Evolutionary conservation across 192 early-diverging fungal species (phyloP), one percentile per base, ranked within the genome.

Genomic region (Paraglomus brasilianum): DNA sequence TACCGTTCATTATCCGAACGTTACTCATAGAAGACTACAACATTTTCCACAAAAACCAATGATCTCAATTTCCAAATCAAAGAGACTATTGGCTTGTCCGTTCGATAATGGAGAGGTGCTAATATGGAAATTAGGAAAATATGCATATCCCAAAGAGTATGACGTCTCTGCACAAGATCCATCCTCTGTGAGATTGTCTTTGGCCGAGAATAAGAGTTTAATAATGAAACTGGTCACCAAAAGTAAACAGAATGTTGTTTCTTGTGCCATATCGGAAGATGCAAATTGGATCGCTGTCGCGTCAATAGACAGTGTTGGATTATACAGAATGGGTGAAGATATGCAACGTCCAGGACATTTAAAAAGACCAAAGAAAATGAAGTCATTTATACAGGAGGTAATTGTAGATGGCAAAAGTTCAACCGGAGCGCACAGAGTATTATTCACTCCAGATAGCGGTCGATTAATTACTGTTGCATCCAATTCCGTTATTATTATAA

Each of bases 251-350:
- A 88, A 91, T 69, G 77, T 96, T 42, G 82, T 85, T 4, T 78
- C 88, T 40, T 82, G 86, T 69, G 83, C 88, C 3, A 83, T 98
- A 8, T 95, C 95, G 21, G 78, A 88, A 55, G 85, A 94, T 74
- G 94, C 93, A 14, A 60, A 78, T 10, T 91, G 92, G 88, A 84
- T 98, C 58, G 92, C 91, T 2, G 88, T 89, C 6, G 85, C 94
- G 17, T 90, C 95, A 70, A 82, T 89, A 19, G 85, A 91, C 46
- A 81, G 83, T 15, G 78, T 88, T 45, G 82, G 82, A 71, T 71
- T 92, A 4, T 92, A 85, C 80, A 81, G 81, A 63, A 72, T 91
- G 8, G 71, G 77, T 36, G 68, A 84, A 51, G 72, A 79, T 39
- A 83, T 85, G 80, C 72, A 77, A 41, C 59, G 73, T 24, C 72